Evolutionary conservation across 805 yeast genomes (phyloP), one percentile per base, ranked within the genome.

Genomic region (Blastobotrys attinorum): DNA sequence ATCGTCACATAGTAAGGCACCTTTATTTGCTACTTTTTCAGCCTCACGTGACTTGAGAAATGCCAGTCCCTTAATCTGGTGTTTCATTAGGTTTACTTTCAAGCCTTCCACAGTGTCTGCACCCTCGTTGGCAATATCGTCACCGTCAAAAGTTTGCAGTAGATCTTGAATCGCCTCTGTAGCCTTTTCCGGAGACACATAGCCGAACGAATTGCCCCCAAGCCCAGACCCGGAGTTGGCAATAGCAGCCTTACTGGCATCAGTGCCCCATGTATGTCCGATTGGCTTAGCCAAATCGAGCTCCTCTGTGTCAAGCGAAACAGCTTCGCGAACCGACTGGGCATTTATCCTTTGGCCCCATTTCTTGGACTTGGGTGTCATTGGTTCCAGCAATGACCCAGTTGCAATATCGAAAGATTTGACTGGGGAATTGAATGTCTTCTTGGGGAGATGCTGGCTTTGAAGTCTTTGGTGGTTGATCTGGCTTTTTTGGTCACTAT

Each of bases 1-100:
- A 62, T 83, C 95, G 58, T 85, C 95, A 56, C 92, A 85, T 32
- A 85, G 64, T n/a, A 79, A 42, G 2, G 83, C 85, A 22, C 84
- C 84, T 45, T 66, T 70, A 16, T 48, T 51, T 2, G 46, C 37
- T 2, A 53, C n/a, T 13, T 41, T 39, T 10, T 40, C 40, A 2
- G 42, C 34, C 22, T 74, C 79, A 13, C 78, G 60, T 4, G 45
- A 42, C 3, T 52, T 49, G 49, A 74, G 50, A 54, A 75, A 74
- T 34, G 52, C 50, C 22, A 74, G 55, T 2, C 79, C 79, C 3
- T 52, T 53, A 1, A 62, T 60, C 48, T 75, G 79, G 51, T 75
- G 79, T n/a, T 67, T 66, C 34, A 71, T 47, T 21, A 73, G 51
- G 25, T 47, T 52, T 1, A 71, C 72, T 1, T 48, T 50, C 18